phyloP scores from a whole-genome alignment of 139 green algal genomes.

The Ettlia oleoabundans region DNA sequence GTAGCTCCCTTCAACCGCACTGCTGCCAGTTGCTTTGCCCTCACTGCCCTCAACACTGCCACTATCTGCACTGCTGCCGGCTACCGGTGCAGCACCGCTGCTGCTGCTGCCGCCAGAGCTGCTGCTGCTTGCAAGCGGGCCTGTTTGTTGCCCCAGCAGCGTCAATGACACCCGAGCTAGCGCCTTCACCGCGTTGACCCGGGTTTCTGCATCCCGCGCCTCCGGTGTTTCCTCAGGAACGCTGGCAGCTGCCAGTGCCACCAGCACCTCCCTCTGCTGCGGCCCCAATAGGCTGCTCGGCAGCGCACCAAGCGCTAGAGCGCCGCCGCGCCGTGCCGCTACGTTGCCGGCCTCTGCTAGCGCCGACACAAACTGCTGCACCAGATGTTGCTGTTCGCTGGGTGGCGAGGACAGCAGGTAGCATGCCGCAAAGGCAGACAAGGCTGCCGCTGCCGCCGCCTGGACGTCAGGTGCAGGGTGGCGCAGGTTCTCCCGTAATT shows the following conservation, averaged over 20 bases:
- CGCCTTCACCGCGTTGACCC: slow-evolving; percentile 69
- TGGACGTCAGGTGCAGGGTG: slow-evolving; percentile 78
- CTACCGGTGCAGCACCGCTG: not conserved
- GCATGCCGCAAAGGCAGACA: slow-evolving; percentile 59
- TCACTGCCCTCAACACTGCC: too few species aligned
- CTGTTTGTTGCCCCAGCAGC: slow-evolving; percentile 12
- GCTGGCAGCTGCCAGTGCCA: slow-evolving; percentile 31
- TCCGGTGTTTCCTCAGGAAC: slow-evolving; percentile 65
- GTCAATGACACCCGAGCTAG: slow-evolving; percentile 50
- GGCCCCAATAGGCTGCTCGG: slow-evolving; percentile 16
- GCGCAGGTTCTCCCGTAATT: slow-evolving; percentile 81
- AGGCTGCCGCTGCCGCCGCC: slow-evolving; percentile 57
- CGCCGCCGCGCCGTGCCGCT: slow-evolving; percentile 38
- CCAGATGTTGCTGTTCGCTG: not conserved
- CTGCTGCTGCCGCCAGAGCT: not conserved
- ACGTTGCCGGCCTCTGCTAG: slow-evolving; percentile 13
- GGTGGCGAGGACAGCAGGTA: slow-evolving; percentile 33
- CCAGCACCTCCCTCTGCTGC: slow-evolving; percentile 47
- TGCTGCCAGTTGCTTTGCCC: too few species aligned
- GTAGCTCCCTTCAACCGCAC: too few species aligned
- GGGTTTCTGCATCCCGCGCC: slow-evolving; percentile 73
- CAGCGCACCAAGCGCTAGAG: slow-evolving; percentile 34
- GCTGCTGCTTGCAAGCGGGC: not conserved
- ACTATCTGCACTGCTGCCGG: too few species aligned
- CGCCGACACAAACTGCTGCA: not conserved